Conservation (phyloP, 257 asterid genomes). For the Oldenlandia corymbosa region DNA sequence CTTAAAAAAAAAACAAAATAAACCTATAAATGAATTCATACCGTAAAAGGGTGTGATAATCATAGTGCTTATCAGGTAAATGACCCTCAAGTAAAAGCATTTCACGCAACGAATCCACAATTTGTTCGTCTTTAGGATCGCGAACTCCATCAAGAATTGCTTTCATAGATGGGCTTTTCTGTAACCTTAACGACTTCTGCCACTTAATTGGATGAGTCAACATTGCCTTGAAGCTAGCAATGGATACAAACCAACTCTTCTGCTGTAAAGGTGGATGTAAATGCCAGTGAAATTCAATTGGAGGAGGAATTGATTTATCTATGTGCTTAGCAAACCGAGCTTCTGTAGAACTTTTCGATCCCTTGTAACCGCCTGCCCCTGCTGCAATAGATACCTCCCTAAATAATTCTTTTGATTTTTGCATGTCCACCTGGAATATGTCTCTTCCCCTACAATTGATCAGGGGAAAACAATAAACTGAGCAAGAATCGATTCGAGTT, state of each 20-base stretch:
- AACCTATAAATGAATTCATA: constrained; percentile 9
- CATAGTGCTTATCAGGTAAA: constrained; percentile 33
- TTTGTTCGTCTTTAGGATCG: constrained; percentile 44
- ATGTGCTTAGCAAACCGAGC: constrained; percentile 19
- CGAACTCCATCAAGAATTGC: constrained; percentile 42
- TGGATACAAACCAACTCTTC: constrained; percentile 2
- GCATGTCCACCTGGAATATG: constrained; percentile 34
- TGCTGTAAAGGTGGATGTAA: constrained; percentile 26
- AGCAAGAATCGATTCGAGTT: neutral
- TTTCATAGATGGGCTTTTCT: constrained; percentile 31
- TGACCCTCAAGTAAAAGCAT: constrained; percentile 45
- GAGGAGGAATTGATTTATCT: constrained; percentile 35
- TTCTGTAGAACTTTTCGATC: constrained; percentile 16
- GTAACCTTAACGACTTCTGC: constrained; percentile 19
- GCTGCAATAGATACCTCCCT: constrained; percentile 34
- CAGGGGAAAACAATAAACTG: constrained; percentile 9
- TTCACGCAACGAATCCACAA: constrained; percentile 50
- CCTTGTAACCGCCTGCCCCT: constrained; percentile 20
- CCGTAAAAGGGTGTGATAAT: constrained; percentile 70
- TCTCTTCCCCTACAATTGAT: neutral
- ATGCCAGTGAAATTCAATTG: constrained; percentile 52
- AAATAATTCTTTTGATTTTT: constrained; percentile 36
- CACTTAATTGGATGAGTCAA: constrained; percentile 30
- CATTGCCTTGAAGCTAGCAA: constrained; percentile 25
- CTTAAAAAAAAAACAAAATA: too few relatives aligned